phyloP scores from a whole-genome alignment of 257 asterid species.

The Craterostigma plantagineum region DNA sequence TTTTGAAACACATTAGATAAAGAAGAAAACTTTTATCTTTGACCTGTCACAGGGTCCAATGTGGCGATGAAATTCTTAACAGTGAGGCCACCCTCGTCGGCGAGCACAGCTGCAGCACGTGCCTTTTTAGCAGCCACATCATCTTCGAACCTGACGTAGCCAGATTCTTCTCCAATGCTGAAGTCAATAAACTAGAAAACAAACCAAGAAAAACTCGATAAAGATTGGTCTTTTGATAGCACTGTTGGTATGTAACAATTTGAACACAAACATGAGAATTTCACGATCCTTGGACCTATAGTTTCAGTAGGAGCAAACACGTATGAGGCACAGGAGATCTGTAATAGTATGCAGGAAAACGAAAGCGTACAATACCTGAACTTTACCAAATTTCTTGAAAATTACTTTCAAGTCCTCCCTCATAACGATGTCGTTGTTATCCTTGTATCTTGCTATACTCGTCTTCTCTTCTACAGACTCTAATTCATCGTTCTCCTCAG shows the following conservation, averaged over 20 bases:
- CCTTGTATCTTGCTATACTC: constrained; percentile 23
- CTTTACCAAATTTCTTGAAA: constrained; percentile 58
- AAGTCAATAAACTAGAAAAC: constrained; percentile 76
- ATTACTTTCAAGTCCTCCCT: constrained; percentile 76
- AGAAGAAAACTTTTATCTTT: too few species aligned
- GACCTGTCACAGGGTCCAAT: constrained; percentile 83
- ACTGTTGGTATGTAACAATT: too few species aligned
- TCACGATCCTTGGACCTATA: too few species aligned
- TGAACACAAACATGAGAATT: too few species aligned
- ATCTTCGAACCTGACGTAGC: constrained; percentile 76
- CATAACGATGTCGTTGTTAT: constrained; percentile 56
- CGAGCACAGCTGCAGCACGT: constrained; percentile 81
- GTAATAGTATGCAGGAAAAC: not conserved
- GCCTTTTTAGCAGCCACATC: constrained; percentile 66
- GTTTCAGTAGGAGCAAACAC: too few species aligned
- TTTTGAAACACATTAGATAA: too few species aligned
- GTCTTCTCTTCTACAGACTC: constrained; percentile 23
- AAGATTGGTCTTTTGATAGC: too few species aligned
- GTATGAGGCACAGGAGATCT: too few species aligned
- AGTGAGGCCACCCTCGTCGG: constrained; percentile 66
- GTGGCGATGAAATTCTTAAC: constrained; percentile 69
- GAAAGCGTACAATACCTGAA: constrained; percentile 36
- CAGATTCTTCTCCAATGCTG: constrained; percentile 50
- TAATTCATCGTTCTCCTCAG: constrained; percentile 20
- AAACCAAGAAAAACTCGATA: not conserved